Evolutionary conservation across 2,329 filamentous ascomycete species (phyloP), one percentile per base, ranked within the genome.

Genomic region (Fusarium xylarioides): DNA sequence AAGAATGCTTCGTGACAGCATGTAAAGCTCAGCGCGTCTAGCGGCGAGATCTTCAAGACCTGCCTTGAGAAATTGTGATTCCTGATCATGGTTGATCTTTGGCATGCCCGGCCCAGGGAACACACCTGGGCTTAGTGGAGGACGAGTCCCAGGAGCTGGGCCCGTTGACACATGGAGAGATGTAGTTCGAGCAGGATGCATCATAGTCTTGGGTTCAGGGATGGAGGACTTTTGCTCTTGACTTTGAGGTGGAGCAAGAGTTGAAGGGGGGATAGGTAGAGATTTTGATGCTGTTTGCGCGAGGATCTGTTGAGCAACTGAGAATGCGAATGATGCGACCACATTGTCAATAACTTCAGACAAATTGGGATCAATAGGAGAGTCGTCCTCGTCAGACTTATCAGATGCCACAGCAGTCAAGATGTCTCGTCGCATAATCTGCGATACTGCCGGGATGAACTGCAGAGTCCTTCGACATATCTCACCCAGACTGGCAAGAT

Each of bases 31-130:
- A 11, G 94, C 95, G 76, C 95, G 89, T 68, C 91, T 90, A 49
- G 93, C 93, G 40, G 95, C 93, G 30, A 98, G 85, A 61, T 97
- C 93, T 78, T 97, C 93, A 2, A 95, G 84, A 0, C 95, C 95
- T 11, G 84, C 77, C 68, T 91, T 91, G 21, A 88, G 81, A 62
- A 90, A 89, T 0, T 86, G 85, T 4, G 85, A 82, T 9, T 83
- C 82, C 30, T 80, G 23, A 19, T 75, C 79, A 56, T 90, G 82
- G 5, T 78, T 77, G 9, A 85, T 83, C 7, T 84, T 83, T 1
- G 82, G 81, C 64, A 84, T 81, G 5, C 83, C 83, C 0, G 85
- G 82, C 0, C 86, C 84, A 0, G 90, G 86, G 63, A 91, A 91
- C 4, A 86, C 76, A 5, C 85, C 84, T 0, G 89, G 87, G 64